phyloP scores from a whole-genome alignment of 1,284 basidiomycete species.

The Caloboletus firmus region DNA sequence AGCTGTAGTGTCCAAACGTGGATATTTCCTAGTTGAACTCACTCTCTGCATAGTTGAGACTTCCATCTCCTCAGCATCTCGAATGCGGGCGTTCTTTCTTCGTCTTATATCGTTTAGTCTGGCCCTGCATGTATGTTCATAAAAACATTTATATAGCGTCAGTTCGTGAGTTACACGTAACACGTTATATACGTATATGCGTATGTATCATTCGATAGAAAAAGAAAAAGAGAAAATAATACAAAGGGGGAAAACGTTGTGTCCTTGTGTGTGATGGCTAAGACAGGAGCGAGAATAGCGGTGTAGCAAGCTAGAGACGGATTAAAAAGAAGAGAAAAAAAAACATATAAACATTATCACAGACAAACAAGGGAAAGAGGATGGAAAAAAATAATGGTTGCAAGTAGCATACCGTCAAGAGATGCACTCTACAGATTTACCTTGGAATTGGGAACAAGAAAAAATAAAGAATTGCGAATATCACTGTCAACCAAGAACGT shows the following conservation, averaged over 20 bases:
- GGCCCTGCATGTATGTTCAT: conserved; percentile 1
- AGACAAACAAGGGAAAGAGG: background rate
- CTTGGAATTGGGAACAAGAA: background rate
- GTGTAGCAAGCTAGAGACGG: background rate
- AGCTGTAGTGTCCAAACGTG: no score
- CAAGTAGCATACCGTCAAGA: conserved; percentile 3
- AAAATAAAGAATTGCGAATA: background rate
- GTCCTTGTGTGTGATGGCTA: conserved; percentile 17
- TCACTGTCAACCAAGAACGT: background rate
- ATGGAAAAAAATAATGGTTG: background rate
- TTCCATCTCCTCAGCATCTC: no score
- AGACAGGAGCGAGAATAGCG: conserved; percentile 1
- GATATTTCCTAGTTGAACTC: no score
- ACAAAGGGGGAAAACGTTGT: background rate
- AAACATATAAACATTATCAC: background rate
- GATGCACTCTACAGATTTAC: conserved; percentile 17
- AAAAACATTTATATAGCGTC: conserved; percentile 26
- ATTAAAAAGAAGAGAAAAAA: background rate
- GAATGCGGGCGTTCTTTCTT: no score
- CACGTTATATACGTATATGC: conserved; percentile 28
- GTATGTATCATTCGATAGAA: conserved; percentile 5
- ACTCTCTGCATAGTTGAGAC: no score
- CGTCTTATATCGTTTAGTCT: no score
- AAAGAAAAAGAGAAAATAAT: background rate
- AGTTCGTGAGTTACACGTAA: conserved; percentile 25